Base-by-base conservation (phyloP, 2,329 filamentous ascomycete genomes). In the Dactylellina drechsleri region DNA sequence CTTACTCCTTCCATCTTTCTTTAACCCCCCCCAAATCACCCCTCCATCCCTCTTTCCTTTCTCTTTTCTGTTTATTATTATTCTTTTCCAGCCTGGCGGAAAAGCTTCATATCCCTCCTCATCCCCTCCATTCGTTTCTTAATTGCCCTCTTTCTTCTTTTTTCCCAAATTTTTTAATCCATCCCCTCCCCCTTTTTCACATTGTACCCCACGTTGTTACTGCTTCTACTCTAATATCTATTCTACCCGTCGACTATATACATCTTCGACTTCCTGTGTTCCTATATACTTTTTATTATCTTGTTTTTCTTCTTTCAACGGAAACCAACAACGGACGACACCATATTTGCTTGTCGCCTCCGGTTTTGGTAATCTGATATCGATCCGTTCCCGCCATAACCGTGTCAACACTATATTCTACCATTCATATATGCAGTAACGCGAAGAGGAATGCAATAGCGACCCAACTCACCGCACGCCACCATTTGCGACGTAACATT, bases 371-470 rank as follows among this genome's bases (percentile, higher is more conserved):
- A 64, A 70, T 61, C 65, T 59, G 31, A 36, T 36, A 36, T 36
- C 31, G 31, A 67, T 75, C 76, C 49, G 49, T 60, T 60, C 54
- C 49, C 36, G 18, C 36, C 58, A 43, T 68, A 59, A 80, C 81
- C 80, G 80, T 82, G 66, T 80, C 81, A 79, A 62, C 80, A 80
- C 77, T 81, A 81, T 80, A 36, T 36, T 36, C 31, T 36, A 7
- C 10, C 10, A 4, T 36, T 7, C 10, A 36, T 10, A 36, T 78
- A 66, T 81, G 79, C 79, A 79, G 78, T 74, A 59, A 79, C 70
- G 66, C 64, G 76, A 73, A 79, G 73, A 76, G 66, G 61, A 76
- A 73, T 67, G 76, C 67, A 67, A 65, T 67, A 68, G 71, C 71
- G 64, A 68, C 47, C 68, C 40, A 73, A 58, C 65, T 45, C 66